Percentiles rank a stretch among this genome's conserved stretches.
Evolutionary conservation across 1,284 basidiomycete genomes (phyloP).

Genomic region (Golubevia sp.): DNA sequence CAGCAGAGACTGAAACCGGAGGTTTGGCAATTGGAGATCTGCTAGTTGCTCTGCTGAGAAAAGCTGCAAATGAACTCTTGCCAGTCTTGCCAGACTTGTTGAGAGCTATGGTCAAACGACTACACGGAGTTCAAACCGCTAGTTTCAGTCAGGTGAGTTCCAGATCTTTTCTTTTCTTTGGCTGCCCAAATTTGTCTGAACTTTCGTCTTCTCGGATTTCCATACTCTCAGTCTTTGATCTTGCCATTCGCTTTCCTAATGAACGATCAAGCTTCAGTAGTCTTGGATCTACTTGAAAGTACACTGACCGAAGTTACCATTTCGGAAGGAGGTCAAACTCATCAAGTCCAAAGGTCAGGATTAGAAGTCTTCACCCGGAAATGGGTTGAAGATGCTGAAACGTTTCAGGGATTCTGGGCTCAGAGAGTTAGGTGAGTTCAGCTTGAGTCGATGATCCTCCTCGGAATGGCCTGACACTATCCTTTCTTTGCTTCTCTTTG

Average conservation of each 20-base stretch:
- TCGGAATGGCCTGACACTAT: not conserved
- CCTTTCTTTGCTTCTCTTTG: not conserved
- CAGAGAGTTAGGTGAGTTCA: slow-evolving; percentile 20
- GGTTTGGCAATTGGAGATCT: slow-evolving; percentile 91
- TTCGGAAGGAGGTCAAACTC: slow-evolving; percentile 63
- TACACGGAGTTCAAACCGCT: slow-evolving; percentile 81
- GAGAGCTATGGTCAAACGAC: slow-evolving; percentile 78
- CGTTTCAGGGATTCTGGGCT: slow-evolving; percentile 88
- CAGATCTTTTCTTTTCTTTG: not conserved
- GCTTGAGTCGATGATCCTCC: not conserved
- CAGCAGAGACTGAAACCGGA: slow-evolving; percentile 67
- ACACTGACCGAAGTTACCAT: slow-evolving; percentile 62
- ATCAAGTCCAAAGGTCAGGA: slow-evolving; percentile 64
- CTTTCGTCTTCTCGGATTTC: not conserved
- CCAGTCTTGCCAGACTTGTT: slow-evolving; percentile 84
- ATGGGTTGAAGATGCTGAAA: slow-evolving; percentile 92
- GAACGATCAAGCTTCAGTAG: slow-evolving; percentile 77
- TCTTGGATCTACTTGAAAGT: slow-evolving; percentile 75
- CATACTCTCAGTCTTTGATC: slow-evolving; percentile 72
- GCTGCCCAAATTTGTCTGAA: not conserved
- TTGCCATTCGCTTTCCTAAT: slow-evolving; percentile 92
- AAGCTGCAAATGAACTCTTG: slow-evolving; percentile 75
- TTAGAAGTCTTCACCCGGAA: slow-evolving; percentile 81
- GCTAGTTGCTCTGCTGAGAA: slow-evolving; percentile 86
- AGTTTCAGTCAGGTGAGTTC: slow-evolving; percentile 78